phyloP scores from a whole-genome alignment of 208 protist genomes.

The Phytomonas francai region DNA sequence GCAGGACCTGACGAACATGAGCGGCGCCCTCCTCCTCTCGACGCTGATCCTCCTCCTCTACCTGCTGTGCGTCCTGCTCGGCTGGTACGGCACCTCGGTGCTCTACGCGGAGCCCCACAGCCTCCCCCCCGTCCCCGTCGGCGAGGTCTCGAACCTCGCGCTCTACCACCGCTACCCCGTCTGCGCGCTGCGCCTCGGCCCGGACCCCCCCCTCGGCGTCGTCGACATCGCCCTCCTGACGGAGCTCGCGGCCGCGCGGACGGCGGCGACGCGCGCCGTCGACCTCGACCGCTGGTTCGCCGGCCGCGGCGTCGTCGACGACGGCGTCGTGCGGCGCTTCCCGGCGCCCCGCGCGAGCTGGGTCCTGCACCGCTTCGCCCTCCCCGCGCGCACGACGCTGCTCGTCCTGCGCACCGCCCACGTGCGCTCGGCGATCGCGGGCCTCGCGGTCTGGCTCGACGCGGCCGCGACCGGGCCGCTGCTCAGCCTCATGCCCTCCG shows the following conservation, averaged over 20 bases:
- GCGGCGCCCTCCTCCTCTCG: constrained; percentile 38
- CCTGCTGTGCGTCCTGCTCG: constrained; percentile 46
- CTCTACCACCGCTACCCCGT: constrained; percentile 67
- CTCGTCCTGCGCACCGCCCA: constrained; percentile 44
- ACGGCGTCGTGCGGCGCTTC: constrained; percentile 21
- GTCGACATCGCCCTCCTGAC: constrained; percentile 49
- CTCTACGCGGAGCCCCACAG: constrained; percentile 27
- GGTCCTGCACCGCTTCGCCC: constrained; percentile 34
- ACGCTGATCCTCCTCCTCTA: constrained; percentile 27
- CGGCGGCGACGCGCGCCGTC: constrained; percentile 5
- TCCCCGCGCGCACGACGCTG: constrained; percentile 29
- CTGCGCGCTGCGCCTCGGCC: constrained; percentile 32
- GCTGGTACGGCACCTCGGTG: constrained; percentile 50
- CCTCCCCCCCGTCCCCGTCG: constrained; percentile 13
- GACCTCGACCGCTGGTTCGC: constrained; percentile 66
- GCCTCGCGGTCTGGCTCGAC: constrained; percentile 51
- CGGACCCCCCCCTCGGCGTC: constrained; percentile 25
- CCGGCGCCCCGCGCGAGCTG: constrained; percentile 20
- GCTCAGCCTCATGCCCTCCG: constrained; percentile 47
- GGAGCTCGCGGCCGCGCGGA: constrained; percentile 30
- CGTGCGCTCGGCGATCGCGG: constrained; percentile 38
- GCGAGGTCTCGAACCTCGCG: constrained; percentile 13
- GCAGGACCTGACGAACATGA: constrained; percentile 30
- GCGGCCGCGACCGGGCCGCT: constrained; percentile 54
- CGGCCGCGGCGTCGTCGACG: constrained; percentile 27